Base-by-base conservation (phyloP, 2,329 filamentous ascomycete genomes). In the Colletotrichum chlorophyti region DNA sequence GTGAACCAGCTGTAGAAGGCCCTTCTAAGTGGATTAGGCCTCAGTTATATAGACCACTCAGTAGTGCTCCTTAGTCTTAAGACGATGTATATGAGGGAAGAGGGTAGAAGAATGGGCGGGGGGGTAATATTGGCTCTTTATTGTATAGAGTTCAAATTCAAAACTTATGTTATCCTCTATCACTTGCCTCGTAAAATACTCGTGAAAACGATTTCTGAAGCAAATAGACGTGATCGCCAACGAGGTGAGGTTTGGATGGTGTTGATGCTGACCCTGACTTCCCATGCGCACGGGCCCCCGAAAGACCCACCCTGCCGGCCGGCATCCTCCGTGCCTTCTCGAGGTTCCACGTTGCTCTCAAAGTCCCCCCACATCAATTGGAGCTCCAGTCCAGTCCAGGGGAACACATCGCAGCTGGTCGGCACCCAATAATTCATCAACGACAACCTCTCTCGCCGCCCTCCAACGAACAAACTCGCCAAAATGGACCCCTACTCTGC, bases 401-500 rank as follows among this genome's bases (percentile, higher is more conserved):
- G 51, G 57, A 57, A 60, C 57, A 60, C 43, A 57, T 60, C 57
- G 43, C 57, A 59, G 51, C 43, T 45, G 38, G 34, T 14, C 15
- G 0, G 66, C 69, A 45, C 70, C 66, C 54, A 75, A 51, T 34
- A 38, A 29, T 34, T 17, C 48, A 47, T 51, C 55, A 61, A 62
- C 61, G 60, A 62, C 58, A 21, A 50, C n/a, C n/a, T n/a, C n/a
- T n/a, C n/a, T n/a, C n/a, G 7, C 29, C 49, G 31, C 17, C 45
- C 29, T 4, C 17, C 24, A 7, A 19, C 35, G 35, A 15, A 41
- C 55, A 31, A 35, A 61, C 66, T 62, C 65, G 63, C 68, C 71
- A 74, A 64, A 32, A 90, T 90, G 87, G 87, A 90, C 73, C 86
- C 86, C 65, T 90, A 87, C 73, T 89, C 86, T 43, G 82, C 86